Evolutionary conservation across 179 eudicot genomes (phyloP).

Genomic region (Drosera spatulata): DNA sequence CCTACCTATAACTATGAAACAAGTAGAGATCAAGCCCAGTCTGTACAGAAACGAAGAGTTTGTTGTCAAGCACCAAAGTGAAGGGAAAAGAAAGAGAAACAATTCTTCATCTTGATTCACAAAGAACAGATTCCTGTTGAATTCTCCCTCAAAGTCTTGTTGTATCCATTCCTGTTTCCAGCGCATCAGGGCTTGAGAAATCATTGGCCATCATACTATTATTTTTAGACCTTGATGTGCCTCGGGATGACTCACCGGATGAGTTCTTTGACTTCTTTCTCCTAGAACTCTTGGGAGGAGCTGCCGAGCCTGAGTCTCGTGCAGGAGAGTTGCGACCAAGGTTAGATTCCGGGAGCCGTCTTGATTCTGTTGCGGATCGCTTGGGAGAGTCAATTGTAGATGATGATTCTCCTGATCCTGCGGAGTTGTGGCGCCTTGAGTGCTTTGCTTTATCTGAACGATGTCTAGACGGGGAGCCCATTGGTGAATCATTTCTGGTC

Average conservation of each 20-base stretch:
- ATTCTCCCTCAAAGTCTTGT: not conserved
- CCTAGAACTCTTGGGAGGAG: slow-evolving; percentile 11
- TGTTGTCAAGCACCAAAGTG: not conserved
- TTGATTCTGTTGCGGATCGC: slow-evolving; percentile 10
- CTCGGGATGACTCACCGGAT: slow-evolving; percentile 1
- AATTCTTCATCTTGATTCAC: not conserved
- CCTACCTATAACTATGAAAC: too few species aligned
- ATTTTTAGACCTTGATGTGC: slow-evolving; percentile 11
- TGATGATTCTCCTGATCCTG: slow-evolving; percentile 11
- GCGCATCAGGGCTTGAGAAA: slow-evolving; percentile 6
- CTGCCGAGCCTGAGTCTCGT: slow-evolving; percentile 8
- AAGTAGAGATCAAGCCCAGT: too few species aligned
- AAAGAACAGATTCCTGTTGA: not conserved
- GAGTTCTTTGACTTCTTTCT: slow-evolving; percentile 18
- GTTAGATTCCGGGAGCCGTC: slow-evolving; percentile 1
- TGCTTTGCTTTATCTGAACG: slow-evolving; percentile 12
- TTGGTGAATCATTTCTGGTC: slow-evolving; percentile 8
- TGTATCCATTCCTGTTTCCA: not conserved
- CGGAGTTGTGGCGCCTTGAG: slow-evolving; percentile 12
- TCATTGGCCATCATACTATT: not conserved
- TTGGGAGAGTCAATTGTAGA: slow-evolving; percentile 11
- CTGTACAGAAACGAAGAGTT: not conserved
- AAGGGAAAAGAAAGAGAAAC: not conserved
- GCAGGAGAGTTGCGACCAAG: slow-evolving; percentile 12
- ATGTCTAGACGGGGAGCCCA: slow-evolving; percentile 18